phyloP scores from a whole-genome alignment of 495 filamentous ascomycete species.

The Aspergillus sclerotioniger region DNA sequence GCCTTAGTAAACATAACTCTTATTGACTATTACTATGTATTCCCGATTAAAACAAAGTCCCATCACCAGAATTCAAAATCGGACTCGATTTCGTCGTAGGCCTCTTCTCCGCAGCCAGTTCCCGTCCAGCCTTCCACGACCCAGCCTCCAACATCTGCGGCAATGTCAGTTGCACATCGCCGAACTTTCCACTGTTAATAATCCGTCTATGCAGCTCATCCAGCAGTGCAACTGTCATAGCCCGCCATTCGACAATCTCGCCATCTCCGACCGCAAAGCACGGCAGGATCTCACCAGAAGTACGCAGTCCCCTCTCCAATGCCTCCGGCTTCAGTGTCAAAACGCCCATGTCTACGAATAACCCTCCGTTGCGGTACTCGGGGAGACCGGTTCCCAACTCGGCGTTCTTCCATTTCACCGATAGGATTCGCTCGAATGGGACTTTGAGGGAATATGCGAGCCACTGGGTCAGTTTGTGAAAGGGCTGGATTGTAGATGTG shows the following conservation, averaged over 20 bases:
- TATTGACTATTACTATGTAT: too few relatives aligned
- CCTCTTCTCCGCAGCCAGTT: constrained; percentile 39
- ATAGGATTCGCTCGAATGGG: constrained; percentile 75
- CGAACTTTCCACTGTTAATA: constrained; percentile 45
- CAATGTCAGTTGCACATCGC: constrained; percentile 60
- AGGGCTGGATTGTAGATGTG: constrained; percentile 41
- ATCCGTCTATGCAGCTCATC: constrained; percentile 72
- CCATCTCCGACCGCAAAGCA: constrained; percentile 60
- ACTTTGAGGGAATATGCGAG: constrained; percentile 86
- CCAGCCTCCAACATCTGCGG: constrained; percentile 84
- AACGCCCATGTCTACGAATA: constrained; percentile 80
- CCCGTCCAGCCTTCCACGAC: constrained; percentile 62
- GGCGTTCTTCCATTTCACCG: constrained; percentile 72
- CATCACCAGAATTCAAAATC: constrained; percentile 45
- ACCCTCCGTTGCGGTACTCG: constrained; percentile 84
- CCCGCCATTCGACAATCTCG: constrained; percentile 46
- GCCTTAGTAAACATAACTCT: too few relatives aligned
- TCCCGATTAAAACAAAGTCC: constrained; percentile 42
- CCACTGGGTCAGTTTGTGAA: constrained; percentile 92
- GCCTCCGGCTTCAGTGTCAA: constrained; percentile 70
- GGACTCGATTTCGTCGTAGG: constrained; percentile 44
- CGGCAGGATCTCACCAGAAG: constrained; percentile 61
- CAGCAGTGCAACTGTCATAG: constrained; percentile 84
- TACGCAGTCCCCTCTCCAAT: constrained; percentile 47
- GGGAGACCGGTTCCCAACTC: constrained; percentile 80